Evolutionary conservation across 192 early-diverging fungal species (phyloP), one percentile per base, ranked within the genome.

Genomic region (Mortierella antarctica): DNA sequence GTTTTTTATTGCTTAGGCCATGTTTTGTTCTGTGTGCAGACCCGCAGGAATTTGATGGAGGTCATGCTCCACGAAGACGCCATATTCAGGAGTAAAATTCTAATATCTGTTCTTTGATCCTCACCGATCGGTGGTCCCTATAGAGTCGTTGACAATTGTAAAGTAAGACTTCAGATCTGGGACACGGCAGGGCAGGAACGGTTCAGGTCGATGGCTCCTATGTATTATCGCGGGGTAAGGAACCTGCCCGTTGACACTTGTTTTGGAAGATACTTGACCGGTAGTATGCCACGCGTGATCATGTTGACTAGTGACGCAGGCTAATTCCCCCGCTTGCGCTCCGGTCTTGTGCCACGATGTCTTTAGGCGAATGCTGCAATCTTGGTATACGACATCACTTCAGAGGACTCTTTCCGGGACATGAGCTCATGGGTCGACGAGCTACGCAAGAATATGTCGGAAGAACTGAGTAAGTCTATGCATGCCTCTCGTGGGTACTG

Each of bases 101-200:
- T 31, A 31, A 31, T 31, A 31, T 31, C 31, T 31, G 31, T 31
- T 31, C 31, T 31, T 31, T 31, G 31, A 31, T 31, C 31, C 31
- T 31, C 31, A 31, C 31, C 31, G 31, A 31, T 31, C 31, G 31
- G 31, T 31, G 31, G 31, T 23, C n/a, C 15, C 31, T 7, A 48
- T 64, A 90, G 89, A 49, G 81, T 84, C 57, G 86, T 92, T 17
- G 92, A 93, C 61, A 89, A 89, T 58, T 93, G 91, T 82, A 92
- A 91, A 83, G 91, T 91, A 75, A 82, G 91, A 54, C 86, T 93
- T 44, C 92, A 93, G 81, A 92, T 93, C 59, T 94, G 92, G 90
- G 90, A 91, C 70, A 91, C 88, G 31, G 88, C 90, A 31, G 90
- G 90, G n/a, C 88, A 91, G 67, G 92, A 92, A 79, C 86, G 92